These are phyloP conservation scores for Tetracladium setigerum DNA, from an alignment of 495 filamentous ascomycete genomes.

Conservation along the genomic window DNA sequence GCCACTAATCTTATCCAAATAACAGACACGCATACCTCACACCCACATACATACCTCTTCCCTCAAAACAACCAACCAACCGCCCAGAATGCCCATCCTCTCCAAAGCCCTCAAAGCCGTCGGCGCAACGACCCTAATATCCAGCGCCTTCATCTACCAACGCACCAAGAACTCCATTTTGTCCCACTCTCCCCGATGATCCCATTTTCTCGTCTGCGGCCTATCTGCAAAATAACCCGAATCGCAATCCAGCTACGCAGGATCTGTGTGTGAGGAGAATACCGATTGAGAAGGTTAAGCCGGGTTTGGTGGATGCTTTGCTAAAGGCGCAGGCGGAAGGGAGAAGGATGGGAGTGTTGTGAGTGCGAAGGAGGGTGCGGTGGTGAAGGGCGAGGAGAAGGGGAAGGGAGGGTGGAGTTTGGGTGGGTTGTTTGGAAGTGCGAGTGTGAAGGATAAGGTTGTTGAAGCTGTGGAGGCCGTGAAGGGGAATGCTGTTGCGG, in stretches of 20 bases:
- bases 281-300: conserved; percentile 53
- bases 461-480: conserved; percentile 34
- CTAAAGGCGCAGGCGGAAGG: conserved; percentile 47
- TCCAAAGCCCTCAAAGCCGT: too few relatives aligned
- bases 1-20: too few relatives aligned
- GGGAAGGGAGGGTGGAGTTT: conserved; percentile 1
- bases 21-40: too few relatives aligned
- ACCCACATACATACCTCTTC: too few relatives aligned
- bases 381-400: conserved; percentile 32
- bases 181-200: conserved; percentile 34
- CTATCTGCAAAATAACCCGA: conserved; percentile 53
- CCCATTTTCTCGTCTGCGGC: conserved; percentile 50
- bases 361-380: conserved; percentile 15
- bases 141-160: too few relatives aligned
- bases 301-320: conserved; percentile 48
- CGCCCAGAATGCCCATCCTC: too few relatives aligned
- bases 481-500: conserved; percentile 1
- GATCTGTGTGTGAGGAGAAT: conserved; percentile 57
- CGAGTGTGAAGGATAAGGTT: conserved; percentile 56
- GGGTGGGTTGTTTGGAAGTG: conserved; percentile 32
- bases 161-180: conserved; percentile 20
- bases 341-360: too few relatives aligned
- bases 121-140: too few relatives aligned
- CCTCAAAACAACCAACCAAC: too few relatives aligned
- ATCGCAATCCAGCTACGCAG: conserved; percentile 49